Evolutionary conservation across 352 stramenopile genomes (phyloP).

Genomic region (Phytophthora aleatoria): DNA sequence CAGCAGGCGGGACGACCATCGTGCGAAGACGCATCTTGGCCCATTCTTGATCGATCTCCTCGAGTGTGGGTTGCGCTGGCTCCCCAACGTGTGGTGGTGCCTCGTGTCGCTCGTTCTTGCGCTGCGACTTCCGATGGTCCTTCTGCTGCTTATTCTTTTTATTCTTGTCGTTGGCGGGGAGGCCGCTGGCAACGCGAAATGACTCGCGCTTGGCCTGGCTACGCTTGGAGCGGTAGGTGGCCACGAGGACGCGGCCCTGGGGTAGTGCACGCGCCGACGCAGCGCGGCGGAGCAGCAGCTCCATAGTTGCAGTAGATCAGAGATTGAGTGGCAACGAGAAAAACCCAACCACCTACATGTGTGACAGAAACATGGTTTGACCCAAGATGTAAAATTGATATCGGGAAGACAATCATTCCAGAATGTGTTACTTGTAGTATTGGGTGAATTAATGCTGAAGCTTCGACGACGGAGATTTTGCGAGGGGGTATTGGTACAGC

Average conservation of each 20-base stretch:
- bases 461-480: conserved; percentile 3
- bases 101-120: conserved; percentile 16
- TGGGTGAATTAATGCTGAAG: conserved; percentile 8
- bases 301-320: conserved; percentile 23
- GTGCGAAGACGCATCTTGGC: conserved; percentile 47
- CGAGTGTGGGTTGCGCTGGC: conserved; percentile 27
- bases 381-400: too few species aligned
- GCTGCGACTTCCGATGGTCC: conserved; percentile 8
- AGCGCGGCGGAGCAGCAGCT: conserved; percentile 42
- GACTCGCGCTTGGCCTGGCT: conserved; percentile 47
- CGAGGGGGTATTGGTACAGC: conserved; percentile 29
- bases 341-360: not conserved
- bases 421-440: not conserved
- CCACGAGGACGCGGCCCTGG: conserved; percentile 36
- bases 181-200: conserved; percentile 3
- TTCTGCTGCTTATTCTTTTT: conserved; percentile 26
- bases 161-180: conserved; percentile 13
- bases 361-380: not conserved
- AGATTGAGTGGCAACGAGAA: conserved; percentile 30
- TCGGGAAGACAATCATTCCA: conserved; percentile 9
- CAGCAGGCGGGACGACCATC: conserved; percentile 35
- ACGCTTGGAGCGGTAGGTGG: conserved; percentile 60
- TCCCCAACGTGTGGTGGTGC: conserved; percentile 10
- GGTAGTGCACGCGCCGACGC: conserved; percentile 17
- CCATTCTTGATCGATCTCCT: conserved; percentile 55